phyloP scores from a whole-genome alignment of 129 eudicot genomes.

The Daucus carota region DNA sequence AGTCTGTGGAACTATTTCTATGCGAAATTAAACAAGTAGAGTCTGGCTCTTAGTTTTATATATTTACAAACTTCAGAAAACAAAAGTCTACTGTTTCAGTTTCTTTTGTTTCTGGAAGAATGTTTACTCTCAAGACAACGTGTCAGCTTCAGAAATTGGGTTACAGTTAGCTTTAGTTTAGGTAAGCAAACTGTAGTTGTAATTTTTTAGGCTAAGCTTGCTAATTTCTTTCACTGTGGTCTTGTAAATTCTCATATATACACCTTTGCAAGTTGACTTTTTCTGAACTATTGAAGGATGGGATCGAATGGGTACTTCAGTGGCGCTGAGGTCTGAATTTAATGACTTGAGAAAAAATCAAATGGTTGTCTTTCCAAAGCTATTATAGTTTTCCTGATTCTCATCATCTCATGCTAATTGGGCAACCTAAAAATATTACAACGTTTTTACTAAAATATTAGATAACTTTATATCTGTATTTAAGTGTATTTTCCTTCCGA shows the following conservation, averaged over 20 bases:
- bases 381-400: not conserved
- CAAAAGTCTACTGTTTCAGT: not conserved
- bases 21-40: not conserved
- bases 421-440: not conserved
- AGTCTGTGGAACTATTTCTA: too few relatives aligned
- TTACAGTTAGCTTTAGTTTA: not conserved
- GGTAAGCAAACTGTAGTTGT: not conserved
- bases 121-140: not conserved
- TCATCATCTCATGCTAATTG: not conserved
- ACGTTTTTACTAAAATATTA: not conserved
- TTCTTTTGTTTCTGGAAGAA: not conserved
- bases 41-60: not conserved
- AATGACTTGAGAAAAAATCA: not conserved
- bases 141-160: not conserved
- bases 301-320: not conserved
- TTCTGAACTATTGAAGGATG: not conserved
- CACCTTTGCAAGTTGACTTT: not conserved
- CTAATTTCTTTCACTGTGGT: not conserved
- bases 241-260: not conserved
- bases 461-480: not conserved
- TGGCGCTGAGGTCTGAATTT: not conserved
- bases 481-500: not conserved
- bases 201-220: not conserved
- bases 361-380: not conserved
- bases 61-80: not conserved